Base-by-base conservation (phyloP, 768 basidiomycete species). In the Kwoniella botswanensis region DNA sequence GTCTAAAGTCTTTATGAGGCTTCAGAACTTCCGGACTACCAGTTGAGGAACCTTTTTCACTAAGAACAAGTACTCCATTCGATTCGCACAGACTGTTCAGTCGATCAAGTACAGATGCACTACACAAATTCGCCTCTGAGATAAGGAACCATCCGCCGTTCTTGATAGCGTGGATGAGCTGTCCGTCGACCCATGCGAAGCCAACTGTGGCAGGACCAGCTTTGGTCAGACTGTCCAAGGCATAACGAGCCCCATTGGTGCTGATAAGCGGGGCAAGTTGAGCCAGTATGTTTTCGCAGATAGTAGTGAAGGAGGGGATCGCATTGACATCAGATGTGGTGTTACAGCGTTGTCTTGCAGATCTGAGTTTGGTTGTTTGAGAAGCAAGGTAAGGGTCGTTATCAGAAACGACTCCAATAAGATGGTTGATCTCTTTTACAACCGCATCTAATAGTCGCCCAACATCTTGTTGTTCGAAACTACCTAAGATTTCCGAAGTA, bases 121-220 rank as follows among this genome's bases (percentile, higher is more conserved):
- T 95, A 85, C 97, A 99, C 18, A 94, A 87, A 78, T 99, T 99
- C 55, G 97, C 95, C 66, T 90, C 91, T 73, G 97, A 93, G 65
- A 99, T 87, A 55, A 97, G 85, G 56, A 96, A 85, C 95, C 97
- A 98, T 76, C 91, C 87, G 3, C 97, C 97, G 11, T 86, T 84
- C 80, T 90, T 92, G 86, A 98, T 89, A 1, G 97, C 94, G 58
- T 85, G 87, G 59, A 97, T 86, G 35, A 99, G 86, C 10, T 94
- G 93, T 0, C 97, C 97, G 81, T 99, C 96, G 3, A 94, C 87
- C 97, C 97, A 99, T 78, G 93, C 92, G 79, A 99, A 97, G 17
- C 79, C 77, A 13, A 71, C 68, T 87, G 88, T 44, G 29, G 50
- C 42, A 13, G 68, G 55, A 22, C 63, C 60, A 26, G 46, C 68